Conservation (phyloP, 2,329 filamentous ascomycete species). For the Lachnellula arida region DNA sequence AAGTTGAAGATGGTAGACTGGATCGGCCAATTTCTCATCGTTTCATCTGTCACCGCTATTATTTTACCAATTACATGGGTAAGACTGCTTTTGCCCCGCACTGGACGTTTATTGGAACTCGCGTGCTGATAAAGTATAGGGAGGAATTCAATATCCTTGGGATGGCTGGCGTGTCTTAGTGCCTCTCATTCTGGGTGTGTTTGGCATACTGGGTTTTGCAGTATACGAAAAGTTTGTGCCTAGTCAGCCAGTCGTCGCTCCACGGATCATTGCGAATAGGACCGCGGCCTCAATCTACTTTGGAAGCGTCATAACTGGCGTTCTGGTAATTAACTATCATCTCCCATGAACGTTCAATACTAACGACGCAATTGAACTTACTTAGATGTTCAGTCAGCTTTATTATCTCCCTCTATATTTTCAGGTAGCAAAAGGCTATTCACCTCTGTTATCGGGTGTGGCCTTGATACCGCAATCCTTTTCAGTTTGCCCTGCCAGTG, state of each 20-base stretch:
- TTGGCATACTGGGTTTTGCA: conserved; percentile 36
- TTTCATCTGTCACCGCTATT: conserved; percentile 48
- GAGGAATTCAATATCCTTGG: conserved; percentile 60
- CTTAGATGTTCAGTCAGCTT: neutral
- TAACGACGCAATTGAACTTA: neutral
- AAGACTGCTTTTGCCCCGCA: neutral
- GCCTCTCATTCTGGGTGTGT: conserved; percentile 41
- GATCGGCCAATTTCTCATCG: conserved; percentile 54
- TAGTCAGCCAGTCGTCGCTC: neutral
- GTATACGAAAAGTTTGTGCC: conserved; percentile 34
- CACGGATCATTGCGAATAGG: neutral
- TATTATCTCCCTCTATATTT: conserved; percentile 36
- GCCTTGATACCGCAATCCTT: conserved; percentile 54
- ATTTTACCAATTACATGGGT: conserved; percentile 54
- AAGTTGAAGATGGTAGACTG: conserved; percentile 51
- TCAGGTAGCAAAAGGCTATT: conserved; percentile 45
- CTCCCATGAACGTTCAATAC: neutral
- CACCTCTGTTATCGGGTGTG: conserved; percentile 46
- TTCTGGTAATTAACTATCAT: neutral
- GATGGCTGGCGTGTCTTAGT: conserved; percentile 53
- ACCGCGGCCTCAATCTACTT: conserved; percentile 24
- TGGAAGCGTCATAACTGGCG: conserved; percentile 31
- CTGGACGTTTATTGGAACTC: neutral
- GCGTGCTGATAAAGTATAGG: conserved; percentile 26
- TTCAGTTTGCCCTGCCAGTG: conserved; percentile 54